phyloP scores from a whole-genome alignment of 1,139 yeast genomes.

The Pichiaceae sp. region DNA sequence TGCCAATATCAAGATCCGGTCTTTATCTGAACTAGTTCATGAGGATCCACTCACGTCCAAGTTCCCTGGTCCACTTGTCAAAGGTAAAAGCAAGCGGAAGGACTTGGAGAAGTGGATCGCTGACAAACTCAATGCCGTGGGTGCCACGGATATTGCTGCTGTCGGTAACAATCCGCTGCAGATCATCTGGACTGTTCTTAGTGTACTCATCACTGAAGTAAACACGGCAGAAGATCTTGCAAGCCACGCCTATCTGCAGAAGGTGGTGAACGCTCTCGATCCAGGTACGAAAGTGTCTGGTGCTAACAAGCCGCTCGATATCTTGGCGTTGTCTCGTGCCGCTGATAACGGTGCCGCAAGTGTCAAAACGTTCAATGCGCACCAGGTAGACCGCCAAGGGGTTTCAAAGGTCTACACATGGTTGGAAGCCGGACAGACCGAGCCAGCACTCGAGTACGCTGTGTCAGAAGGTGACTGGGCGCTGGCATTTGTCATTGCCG shows the following conservation, averaged over 20 bases:
- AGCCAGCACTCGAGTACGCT: conserved; percentile 57
- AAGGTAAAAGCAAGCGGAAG: conserved; percentile 48
- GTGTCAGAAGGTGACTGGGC: conserved; percentile 68
- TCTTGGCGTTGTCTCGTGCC: conserved; percentile 9
- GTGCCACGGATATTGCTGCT: conserved; percentile 7
- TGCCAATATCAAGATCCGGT: conserved; percentile 23
- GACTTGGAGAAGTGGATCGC: conserved; percentile 58
- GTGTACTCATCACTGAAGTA: conserved; percentile 15
- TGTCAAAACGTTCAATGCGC: conserved; percentile 16
- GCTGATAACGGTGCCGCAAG: conserved; percentile 6
- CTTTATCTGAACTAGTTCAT: conserved; percentile 22
- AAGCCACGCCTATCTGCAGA: conserved; percentile 10
- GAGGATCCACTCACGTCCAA: conserved; percentile 4
- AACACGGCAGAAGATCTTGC: conserved; percentile 18
- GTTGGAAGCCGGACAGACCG: conserved; percentile 57
- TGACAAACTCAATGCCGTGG: conserved; percentile 23
- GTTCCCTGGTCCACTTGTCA: conserved; percentile 61
- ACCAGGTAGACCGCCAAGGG: conserved; percentile 13
- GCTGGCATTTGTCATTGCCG: conserved; percentile 63
- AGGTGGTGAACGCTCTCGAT: conserved; percentile 17
- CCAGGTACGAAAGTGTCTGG: conserved; percentile 13
- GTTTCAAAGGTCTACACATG: conserved; percentile 23
- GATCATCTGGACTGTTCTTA: conserved; percentile 19
- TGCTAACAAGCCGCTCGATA: conserved; percentile 9
- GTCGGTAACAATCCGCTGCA: conserved; percentile 14